Base-by-base conservation (phyloP, 495 filamentous ascomycete genomes). In the Lophiostoma macrostomum region DNA sequence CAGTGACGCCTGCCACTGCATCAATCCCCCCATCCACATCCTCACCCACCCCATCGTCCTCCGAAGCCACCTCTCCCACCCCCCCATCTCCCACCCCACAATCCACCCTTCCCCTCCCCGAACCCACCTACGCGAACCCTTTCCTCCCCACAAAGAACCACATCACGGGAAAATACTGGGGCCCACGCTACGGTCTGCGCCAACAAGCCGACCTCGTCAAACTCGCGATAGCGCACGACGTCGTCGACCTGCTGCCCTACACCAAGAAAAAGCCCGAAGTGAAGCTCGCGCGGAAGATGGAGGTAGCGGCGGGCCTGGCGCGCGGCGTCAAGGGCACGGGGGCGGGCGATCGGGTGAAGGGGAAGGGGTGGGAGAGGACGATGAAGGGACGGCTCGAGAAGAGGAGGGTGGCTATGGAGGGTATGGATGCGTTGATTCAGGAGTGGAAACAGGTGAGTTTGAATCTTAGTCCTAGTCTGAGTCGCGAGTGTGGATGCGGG, bases 141-240 rank as follows among this genome's bases (percentile, higher is more conserved):
- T 96, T 96, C 76, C 71, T 80, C 60, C 76, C 84, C 0, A 75
- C 73, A 43, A 85, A 85, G 69, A 81, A 87, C 71, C 80, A 83
- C 32, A 69, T 72, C 4, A 91, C 88, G 0, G 83, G 83, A 7
- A 78, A 76, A 65, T 96, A 90, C 90, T 81, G 85, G 53, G 73
- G 85, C 45, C 88, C 93, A 0, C 77, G 82, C 48, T 90, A 82
- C 73, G 91, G 88, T 3, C 76, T 95, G 46, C 80, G 94, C 35
- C 79, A 85, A 29, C 93, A 98, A 76, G 91, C 91, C 6, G 91
- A 96, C 50, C 76, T 98, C 25, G 87, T 90, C 51, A 95, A 96
- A 73, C 60, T 96, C 53, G 90, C 93, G 5, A 74, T 78, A 43
- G 76, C 85, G 53, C 80, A 93, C 65, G 84, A 87, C 23, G 85